Conservation (phyloP, 1,139 yeast genomes). For the Wickerhamomyces sp. region DNA sequence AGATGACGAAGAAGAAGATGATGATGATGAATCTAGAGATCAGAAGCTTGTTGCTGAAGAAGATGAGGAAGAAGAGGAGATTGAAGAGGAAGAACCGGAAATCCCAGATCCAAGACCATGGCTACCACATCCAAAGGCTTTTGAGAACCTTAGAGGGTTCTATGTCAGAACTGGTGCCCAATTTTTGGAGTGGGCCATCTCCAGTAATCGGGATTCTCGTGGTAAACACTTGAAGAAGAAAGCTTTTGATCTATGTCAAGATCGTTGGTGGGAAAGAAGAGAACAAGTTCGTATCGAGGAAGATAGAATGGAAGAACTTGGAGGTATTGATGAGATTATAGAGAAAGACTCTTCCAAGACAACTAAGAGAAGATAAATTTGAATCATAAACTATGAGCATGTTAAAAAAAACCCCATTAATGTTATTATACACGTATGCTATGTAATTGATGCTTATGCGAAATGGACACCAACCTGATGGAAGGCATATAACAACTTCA, state of each 20-base stretch:
- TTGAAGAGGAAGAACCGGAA: slow-evolving; percentile 57
- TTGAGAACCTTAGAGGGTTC: slow-evolving; percentile 77
- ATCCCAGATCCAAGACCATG: slow-evolving; percentile 92
- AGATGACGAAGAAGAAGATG: slow-evolving; percentile 56
- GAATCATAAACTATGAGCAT: neutral
- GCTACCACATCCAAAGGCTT: slow-evolving; percentile 97
- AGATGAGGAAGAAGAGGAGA: slow-evolving; percentile 58
- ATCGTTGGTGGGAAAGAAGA: slow-evolving; percentile 98
- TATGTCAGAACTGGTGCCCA: slow-evolving; percentile 83
- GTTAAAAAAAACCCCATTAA: neutral
- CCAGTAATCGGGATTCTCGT: slow-evolving; percentile 78
- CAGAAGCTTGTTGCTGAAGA: slow-evolving; percentile 44
- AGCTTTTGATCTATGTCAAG: slow-evolving; percentile 88
- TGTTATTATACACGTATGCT: neutral
- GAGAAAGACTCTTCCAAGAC: slow-evolving; percentile 61
- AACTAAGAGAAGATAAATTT: slow-evolving; percentile 29
- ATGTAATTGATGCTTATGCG: slow-evolving; percentile 44
- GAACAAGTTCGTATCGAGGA: slow-evolving; percentile 87
- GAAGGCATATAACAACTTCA: slow-evolving; percentile 83
- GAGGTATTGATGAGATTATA: slow-evolving; percentile 88
- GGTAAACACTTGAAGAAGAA: slow-evolving; percentile 88
- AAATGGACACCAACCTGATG: slow-evolving; percentile 97
- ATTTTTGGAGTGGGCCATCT: slow-evolving; percentile 89
- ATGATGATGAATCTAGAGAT: slow-evolving; percentile 40
- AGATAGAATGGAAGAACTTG: slow-evolving; percentile 82